Base-by-base conservation (phyloP, 1,284 basidiomycete genomes). In the Boletus semigastroideus region DNA sequence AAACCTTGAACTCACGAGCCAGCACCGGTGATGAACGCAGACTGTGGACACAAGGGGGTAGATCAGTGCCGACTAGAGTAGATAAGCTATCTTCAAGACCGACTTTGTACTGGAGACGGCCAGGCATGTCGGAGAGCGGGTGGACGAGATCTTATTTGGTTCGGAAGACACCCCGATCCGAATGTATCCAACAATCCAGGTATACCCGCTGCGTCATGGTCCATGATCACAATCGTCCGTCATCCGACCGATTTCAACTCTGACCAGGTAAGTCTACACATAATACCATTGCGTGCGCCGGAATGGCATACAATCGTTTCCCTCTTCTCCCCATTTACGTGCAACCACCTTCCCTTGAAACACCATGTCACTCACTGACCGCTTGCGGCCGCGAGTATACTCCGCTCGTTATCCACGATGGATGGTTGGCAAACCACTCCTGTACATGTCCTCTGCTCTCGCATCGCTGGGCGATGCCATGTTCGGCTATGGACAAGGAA, bases 21-120 rank as follows among this genome's bases (percentile, higher is more conserved):
- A 50, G 86, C 91, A 60, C 91, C 91, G 22, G 91, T 93, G 69
- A 93, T 77, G 60, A 94, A 76, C 44, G 90, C 87, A 55, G 83
- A 83, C 87, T 91, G 20, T 13, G 31, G 34, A 22, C 10, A 12
- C 30, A 17, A 38, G 28, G 5, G n/a, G 17, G 20, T 25, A 40
- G 14, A 22, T 66, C 13, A 58, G 47, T 25, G 17, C 36, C 5
- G 17, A 49, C 34, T 28, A 28, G 14, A 12, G 27, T 25, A 34
- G 33, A 25, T 16, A 30, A 33, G 8, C 3, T 5, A 52, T 47
- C 45, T 20, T 42, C 53, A 46, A 27, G 41, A 55, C 62, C 53
- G 58, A 83, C 88, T 75, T 83, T 90, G 74, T 89, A 66, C 64
- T 82, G 78, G 62, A 91, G 79, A 67, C 87, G 84, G 56, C 83